Evolutionary conservation across 2,329 filamentous ascomycete genomes (phyloP).

Genomic region (Ascosphaera pollenicola): DNA sequence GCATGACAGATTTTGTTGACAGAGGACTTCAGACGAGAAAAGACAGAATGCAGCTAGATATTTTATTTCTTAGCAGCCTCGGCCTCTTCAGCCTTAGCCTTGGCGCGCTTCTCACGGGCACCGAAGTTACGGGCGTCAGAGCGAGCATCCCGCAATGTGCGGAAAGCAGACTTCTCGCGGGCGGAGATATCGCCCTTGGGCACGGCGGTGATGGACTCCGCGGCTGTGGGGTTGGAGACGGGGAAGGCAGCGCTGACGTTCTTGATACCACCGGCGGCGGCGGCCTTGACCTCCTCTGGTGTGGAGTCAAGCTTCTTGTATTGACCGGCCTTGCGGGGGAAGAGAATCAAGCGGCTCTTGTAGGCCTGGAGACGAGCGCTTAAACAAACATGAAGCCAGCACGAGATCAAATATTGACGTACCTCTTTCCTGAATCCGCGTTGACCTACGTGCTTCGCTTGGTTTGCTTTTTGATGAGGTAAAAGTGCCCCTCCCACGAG

Average conservation of each 20-base stretch:
- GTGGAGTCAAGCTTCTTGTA: slow-evolving; percentile 80
- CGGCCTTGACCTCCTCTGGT: slow-evolving; percentile 59
- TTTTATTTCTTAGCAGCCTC: slow-evolving; percentile 31
- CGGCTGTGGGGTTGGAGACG: slow-evolving; percentile 38
- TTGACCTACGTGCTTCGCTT: no score
- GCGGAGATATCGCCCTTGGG: slow-evolving; percentile 62
- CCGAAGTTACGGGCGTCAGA: slow-evolving; percentile 63
- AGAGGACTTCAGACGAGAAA: neutral
- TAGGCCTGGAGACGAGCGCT: slow-evolving; percentile 93
- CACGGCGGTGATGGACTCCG: slow-evolving; percentile 48
- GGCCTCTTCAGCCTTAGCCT: slow-evolving; percentile 54
- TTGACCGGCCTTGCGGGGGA: slow-evolving; percentile 86
- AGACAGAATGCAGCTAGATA: slow-evolving; percentile 11
- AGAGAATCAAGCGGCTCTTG: slow-evolving; percentile 88
- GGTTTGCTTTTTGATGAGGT: no score
- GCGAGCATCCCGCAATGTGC: slow-evolving; percentile 63
- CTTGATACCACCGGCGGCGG: slow-evolving; percentile 34
- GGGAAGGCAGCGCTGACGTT: slow-evolving; percentile 42
- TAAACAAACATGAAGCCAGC: no score
- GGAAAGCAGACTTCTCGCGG: slow-evolving; percentile 69
- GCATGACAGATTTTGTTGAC: slow-evolving; percentile 3
- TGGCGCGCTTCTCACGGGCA: slow-evolving; percentile 78
- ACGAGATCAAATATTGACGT: no score
- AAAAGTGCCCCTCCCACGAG: no score
- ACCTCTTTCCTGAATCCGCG: no score